phyloP scores from a whole-genome alignment of 2,329 filamentous ascomycete species.

The Monosporascus cannonballus region DNA sequence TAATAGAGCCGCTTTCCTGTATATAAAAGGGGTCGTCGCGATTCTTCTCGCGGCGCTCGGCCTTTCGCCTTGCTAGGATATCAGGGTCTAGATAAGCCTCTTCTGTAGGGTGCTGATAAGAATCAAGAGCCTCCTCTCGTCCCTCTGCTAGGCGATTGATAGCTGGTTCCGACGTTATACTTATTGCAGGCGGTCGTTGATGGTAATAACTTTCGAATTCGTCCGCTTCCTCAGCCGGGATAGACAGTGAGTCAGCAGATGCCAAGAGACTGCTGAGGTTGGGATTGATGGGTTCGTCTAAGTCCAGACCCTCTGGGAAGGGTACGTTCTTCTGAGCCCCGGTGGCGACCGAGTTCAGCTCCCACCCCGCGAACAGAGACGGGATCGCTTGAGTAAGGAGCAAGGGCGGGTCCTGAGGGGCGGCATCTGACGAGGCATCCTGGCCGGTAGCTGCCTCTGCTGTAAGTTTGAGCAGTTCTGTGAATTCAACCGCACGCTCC shows the following conservation, averaged over 20 bases:
- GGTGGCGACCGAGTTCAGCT: slow-evolving; percentile 83
- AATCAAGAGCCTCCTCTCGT: slow-evolving; percentile 39
- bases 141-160: slow-evolving; percentile 44
- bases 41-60: slow-evolving; percentile 74
- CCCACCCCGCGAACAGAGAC: slow-evolving; percentile 76
- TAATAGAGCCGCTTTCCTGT: slow-evolving; percentile 42
- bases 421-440: slow-evolving; percentile 45
- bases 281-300: slow-evolving; percentile 76
- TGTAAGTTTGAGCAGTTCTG: slow-evolving; percentile 81
- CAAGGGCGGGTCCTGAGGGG: slow-evolving; percentile 64
- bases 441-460: slow-evolving; percentile 73
- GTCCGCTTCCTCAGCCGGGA: slow-evolving; percentile 50
- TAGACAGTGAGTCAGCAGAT: slow-evolving; percentile 42
- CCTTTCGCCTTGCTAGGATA: slow-evolving; percentile 66
- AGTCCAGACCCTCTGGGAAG: slow-evolving; percentile 65
- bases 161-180: slow-evolving; percentile 50
- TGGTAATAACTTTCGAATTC: slow-evolving; percentile 66
- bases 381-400: slow-evolving; percentile 88
- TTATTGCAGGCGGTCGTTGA: slow-evolving; percentile 44
- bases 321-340: slow-evolving; percentile 85
- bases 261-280: slow-evolving; percentile 65
- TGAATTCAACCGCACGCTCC: slow-evolving; percentile 86
- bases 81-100: slow-evolving; percentile 67
- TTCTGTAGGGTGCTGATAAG: slow-evolving; percentile 55
- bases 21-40: slow-evolving; percentile 97